Evolutionary conservation across 768 basidiomycete genomes (phyloP), one percentile per base, ranked within the genome.

Genomic region (Russula dissimulans): DNA sequence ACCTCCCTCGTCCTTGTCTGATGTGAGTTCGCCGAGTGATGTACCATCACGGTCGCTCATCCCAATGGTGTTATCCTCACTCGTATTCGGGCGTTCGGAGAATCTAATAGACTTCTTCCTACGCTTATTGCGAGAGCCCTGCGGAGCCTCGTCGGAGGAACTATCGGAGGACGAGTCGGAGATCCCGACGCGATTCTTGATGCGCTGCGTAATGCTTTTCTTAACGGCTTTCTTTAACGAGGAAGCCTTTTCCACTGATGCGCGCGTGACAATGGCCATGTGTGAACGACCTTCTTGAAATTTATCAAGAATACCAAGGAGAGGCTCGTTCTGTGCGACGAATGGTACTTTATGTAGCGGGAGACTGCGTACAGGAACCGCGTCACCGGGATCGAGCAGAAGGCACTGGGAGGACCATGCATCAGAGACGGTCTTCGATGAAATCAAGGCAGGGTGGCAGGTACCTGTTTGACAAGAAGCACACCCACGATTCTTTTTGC

Each of bases 221-320:
- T 91, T 92, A 44, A 89, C 89, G 4, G 84, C 87, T 65, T 89
- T 81, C 79, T 91, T 92, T 57, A 92, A 84, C 54, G 84, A 85
- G n/a, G 82, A 78, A 17, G 87, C 87, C 76, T 68, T 69, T 44
- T 70, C 72, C 50, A 70, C 67, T 59, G 70, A 72, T 66, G 72
- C 69, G 42, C 72, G 69, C 34, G 70, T 71, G 29, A 94, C 90
- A 65, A 95, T 88, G 22, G 92, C 92, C 82, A 95, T 94, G 69
- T 95, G 92, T 44, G 87, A 90, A 34, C 90, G 79, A 4, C 91
- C 92, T 68, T 92, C 91, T 70, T 94, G 91, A 71, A 95, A 95
- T 61, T 79, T 86, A 70, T 94, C 91, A 36, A 95, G 77, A 62
- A 93, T 89, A 29, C 87, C 84, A 14, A 94, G 79, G 0, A 95